These are phyloP conservation scores for sunflower (Helianthus annuus) DNA, from an alignment of 129 eudicot genomes.

Conservation along the genomic window DNA sequence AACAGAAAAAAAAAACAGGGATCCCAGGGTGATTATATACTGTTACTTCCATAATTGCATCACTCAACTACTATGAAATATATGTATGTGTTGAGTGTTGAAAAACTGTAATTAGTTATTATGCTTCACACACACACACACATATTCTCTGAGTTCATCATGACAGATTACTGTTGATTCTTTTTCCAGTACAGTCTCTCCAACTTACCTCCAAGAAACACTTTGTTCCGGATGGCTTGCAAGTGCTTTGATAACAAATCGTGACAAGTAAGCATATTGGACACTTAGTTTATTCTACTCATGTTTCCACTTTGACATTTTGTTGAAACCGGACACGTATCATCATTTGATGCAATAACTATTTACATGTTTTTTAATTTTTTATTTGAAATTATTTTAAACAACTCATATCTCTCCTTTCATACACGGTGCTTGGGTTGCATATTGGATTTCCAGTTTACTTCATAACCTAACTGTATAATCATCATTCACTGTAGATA, in stretches of 20 bases:
- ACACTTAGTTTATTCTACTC: neutral
- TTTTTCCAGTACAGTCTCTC: constrained; percentile 85
- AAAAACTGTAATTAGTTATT: neutral
- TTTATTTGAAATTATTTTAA: neutral
- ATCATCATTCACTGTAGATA: constrained; percentile 46
- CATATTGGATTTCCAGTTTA: neutral
- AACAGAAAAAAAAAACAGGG: neutral
- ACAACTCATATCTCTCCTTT: constrained; percentile 4
- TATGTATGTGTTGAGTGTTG: neutral
- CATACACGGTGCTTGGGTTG: neutral
- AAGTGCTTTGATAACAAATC: constrained; percentile 59
- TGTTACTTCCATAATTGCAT: neutral
- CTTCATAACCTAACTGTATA: constrained; percentile 1
- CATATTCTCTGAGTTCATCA: neutral
- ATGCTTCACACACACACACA: constrained; percentile 9
- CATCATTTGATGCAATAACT: constrained; percentile 8
- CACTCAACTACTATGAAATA: constrained; percentile 1
- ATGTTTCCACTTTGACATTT: neutral
- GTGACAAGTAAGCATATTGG: constrained; percentile 54
- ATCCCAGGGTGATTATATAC: neutral
- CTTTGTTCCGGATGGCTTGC: constrained; percentile 92
- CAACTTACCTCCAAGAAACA: constrained; percentile 80
- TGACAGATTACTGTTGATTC: constrained; percentile 28
- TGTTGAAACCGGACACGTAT: neutral
- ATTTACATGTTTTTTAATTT: constrained; percentile 8